These are phyloP conservation scores for Solanum ossicruentum DNA, from an alignment of 257 asterid species.

Conservation along the genomic window DNA sequence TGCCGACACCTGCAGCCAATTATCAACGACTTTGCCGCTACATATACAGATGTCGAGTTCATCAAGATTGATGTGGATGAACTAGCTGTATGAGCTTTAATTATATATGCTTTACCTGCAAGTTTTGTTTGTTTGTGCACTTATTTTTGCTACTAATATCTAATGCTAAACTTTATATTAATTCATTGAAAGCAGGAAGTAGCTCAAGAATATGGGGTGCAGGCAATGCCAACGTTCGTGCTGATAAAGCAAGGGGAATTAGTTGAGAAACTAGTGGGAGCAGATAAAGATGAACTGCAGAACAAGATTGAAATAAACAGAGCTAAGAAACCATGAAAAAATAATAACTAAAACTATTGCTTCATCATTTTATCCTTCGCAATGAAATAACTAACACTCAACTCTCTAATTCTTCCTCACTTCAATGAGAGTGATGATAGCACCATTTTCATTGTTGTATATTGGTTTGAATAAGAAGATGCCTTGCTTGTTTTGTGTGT, in stretches of 20 bases:
- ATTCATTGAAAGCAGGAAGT: constrained; percentile 33
- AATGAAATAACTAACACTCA: background rate
- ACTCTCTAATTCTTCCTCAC: background rate
- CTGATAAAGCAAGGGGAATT: constrained; percentile 45
- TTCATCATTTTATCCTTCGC: background rate
- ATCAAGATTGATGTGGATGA: constrained; percentile 32
- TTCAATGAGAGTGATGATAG: background rate
- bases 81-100: background rate
- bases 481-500: background rate
- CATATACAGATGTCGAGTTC: constrained; percentile 15
- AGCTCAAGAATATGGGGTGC: constrained; percentile 46
- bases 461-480: background rate
- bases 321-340: background rate
- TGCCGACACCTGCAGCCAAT: constrained; percentile 19
- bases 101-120: background rate
- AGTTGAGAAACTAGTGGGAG: constrained; percentile 45
- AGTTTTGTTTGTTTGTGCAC: background rate
- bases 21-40: constrained; percentile 12
- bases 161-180: background rate
- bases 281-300: constrained; percentile 37
- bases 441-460: background rate
- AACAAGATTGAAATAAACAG: constrained; percentile 43
- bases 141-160: background rate
- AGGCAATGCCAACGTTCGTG: constrained; percentile 57
- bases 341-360: background rate